phyloP scores from a whole-genome alignment of 1,284 basidiomycete genomes.

The Cryptococcus jaspeensis region DNA sequence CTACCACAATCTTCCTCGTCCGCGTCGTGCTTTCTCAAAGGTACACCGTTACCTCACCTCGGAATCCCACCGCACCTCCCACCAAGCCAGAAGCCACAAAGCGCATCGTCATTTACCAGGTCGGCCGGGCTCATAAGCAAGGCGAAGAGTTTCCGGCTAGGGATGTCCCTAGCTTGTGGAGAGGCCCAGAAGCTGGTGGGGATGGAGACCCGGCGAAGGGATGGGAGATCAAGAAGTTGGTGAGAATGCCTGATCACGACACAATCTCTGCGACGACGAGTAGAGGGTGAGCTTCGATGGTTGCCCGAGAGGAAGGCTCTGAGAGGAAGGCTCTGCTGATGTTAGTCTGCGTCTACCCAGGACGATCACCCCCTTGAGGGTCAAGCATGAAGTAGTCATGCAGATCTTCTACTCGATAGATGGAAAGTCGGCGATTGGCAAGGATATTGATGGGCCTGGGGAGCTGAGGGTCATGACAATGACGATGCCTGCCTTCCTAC shows the following conservation, averaged over 20 bases:
- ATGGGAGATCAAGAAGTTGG: conserved; percentile 37
- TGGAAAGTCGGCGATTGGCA: conserved; percentile 30
- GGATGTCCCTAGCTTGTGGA: conserved; percentile 36
- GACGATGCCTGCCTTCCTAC: conserved; percentile 37
- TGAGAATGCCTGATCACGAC: conserved; percentile 45
- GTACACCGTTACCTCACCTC: conserved; percentile 41
- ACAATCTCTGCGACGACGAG: conserved; percentile 47
- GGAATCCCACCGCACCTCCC: conserved; percentile 41
- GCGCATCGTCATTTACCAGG: conserved; percentile 40
- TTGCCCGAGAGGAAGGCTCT: no score
- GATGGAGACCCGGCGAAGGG: conserved; percentile 14
- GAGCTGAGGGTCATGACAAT: conserved; percentile 44
- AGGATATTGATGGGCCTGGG: conserved; percentile 35
- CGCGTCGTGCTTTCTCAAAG: conserved; percentile 43
- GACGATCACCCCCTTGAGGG: conserved; percentile 46
- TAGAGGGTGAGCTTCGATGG: conserved; percentile 40
- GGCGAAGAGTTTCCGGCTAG: conserved; percentile 32
- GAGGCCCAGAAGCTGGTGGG: conserved; percentile 35
- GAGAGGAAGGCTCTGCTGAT: no score
- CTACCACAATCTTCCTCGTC: conserved; percentile 44
- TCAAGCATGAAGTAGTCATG: conserved; percentile 41
- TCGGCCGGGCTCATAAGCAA: conserved; percentile 31
- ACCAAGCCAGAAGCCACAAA: conserved; percentile 34
- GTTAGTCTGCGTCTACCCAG: conserved; percentile 14
- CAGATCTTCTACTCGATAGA: conserved; percentile 49